Base-by-base conservation (phyloP, 306 rosid species). In the Acmispon strigosus region DNA sequence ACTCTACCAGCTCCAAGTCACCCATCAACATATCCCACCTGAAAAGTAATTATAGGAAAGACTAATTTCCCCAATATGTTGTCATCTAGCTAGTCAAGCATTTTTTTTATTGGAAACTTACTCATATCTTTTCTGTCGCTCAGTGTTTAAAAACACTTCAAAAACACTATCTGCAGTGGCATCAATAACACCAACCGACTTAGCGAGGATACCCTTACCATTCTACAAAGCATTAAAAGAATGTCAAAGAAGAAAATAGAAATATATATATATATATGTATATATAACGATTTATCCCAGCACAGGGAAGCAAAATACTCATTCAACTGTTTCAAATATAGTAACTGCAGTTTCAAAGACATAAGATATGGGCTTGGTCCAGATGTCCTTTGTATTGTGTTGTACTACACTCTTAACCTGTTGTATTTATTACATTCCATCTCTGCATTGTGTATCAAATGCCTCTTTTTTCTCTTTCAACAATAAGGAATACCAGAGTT, bases 1-100 rank as follows among this genome's bases (percentile, higher is more conserved):
- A 76, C 66, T 94, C 92, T 62, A 94, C 54, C 70, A 85, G 64
- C 83, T 90, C 95, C 77, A 90, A 82, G 85, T 94, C 97, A 76
- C 94, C 89, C 73, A 92, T 90, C 78, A 94, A 87, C 91, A 86
- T 86, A 89, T 94, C 98, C 98, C 98, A 94, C 88, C 98, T 94
- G 86, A 48, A 76, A 75, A 24, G 44, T 52, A 63, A 48, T 49
- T 27, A 50, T 76, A 59, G 19, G 54, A 80, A 73, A 65, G 19
- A 74, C 2, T 45, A 42, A 64, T 50, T 29, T 45, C 3, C 8
- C 14, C 48, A 49, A 29, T 60, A 66, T 18, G 54, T 39, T 18
- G 54, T 32, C 10, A 37, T 41, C 49, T 42, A 49, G 32, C 7
- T 32, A 49, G 18, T n/a, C n/a, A 54, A 69, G 29, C 7, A 76